Conservation (phyloP, 2,329 filamentous ascomycete species). For the Laburnicola sp. region DNA sequence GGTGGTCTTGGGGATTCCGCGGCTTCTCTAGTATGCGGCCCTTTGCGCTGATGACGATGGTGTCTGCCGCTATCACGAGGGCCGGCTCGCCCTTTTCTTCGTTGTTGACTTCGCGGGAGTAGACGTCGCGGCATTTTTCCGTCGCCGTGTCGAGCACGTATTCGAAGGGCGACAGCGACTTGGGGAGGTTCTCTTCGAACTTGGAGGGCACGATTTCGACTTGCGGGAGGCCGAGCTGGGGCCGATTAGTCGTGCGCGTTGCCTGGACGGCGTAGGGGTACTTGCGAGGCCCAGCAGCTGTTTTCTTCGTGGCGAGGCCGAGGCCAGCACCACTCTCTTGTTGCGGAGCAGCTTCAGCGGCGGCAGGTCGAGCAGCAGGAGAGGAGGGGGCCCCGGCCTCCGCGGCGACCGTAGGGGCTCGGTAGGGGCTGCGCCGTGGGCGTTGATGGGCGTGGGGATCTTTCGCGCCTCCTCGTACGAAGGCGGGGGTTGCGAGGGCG, state of each 20-base stretch:
- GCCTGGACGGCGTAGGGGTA: conserved; percentile 37
- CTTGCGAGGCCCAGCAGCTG: conserved; percentile 72
- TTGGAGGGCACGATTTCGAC: conserved; percentile 83
- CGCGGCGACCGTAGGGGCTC: conserved; percentile 21
- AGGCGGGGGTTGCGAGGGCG: conserved; percentile 48
- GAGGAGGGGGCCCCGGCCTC: conserved; percentile 50
- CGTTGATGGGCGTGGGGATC: conserved; percentile 12
- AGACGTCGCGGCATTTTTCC: conserved; percentile 79
- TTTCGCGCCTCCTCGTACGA: conserved; percentile 43
- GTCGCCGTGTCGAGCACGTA: conserved; percentile 88
- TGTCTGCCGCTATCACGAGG: conserved; percentile 88
- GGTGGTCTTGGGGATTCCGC: conserved; percentile 75
- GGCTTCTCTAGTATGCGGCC: conserved; percentile 92
- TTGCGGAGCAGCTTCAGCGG: conserved; percentile 74
- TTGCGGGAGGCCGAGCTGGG: conserved; percentile 74
- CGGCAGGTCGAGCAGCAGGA: conserved; percentile 75
- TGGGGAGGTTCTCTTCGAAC: conserved; percentile 83
- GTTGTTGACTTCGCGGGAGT: conserved; percentile 61
- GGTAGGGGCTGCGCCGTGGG: conserved; percentile 17
- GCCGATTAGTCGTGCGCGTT: conserved; percentile 6
- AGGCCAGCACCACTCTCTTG: conserved; percentile 86
- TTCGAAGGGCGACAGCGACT: conserved; percentile 84
- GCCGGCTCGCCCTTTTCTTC: conserved; percentile 68
- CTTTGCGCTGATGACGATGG: conserved; percentile 75
- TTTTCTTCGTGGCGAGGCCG: conserved; percentile 80